Evolutionary conservation across 352 stramenopile species (phyloP).

Genomic region (Albugo candida): DNA sequence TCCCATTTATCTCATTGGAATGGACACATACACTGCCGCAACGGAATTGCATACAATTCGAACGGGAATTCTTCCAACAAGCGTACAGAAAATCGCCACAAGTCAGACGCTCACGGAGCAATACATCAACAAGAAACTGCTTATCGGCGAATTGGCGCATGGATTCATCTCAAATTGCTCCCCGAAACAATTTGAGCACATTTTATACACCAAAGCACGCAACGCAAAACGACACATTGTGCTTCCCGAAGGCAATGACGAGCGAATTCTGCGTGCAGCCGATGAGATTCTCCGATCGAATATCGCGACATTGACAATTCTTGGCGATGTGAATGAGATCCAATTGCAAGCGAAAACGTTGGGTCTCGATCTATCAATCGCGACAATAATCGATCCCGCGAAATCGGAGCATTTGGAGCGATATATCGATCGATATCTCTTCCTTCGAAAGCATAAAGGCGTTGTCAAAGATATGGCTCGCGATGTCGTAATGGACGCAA

Average conservation of each 20-base stretch:
- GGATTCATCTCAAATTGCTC: conserved; percentile 39
- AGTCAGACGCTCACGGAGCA: conserved; percentile 43
- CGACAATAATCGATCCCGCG: conserved; percentile 36
- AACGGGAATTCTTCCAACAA: conserved; percentile 49
- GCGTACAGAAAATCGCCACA: conserved; percentile 42
- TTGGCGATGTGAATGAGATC: conserved; percentile 59
- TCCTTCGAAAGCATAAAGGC: conserved; percentile 75
- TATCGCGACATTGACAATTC: conserved; percentile 52
- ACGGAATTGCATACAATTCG: conserved; percentile 34
- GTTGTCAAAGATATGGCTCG: conserved; percentile 30
- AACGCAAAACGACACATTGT: conserved; percentile 60
- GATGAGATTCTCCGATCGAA: conserved; percentile 45
- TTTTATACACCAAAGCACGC: conserved; percentile 60
- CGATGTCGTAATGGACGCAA: conserved; percentile 44
- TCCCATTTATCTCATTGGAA: conserved; percentile 44
- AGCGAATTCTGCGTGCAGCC: conserved; percentile 57
- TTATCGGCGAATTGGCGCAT: conserved; percentile 44
- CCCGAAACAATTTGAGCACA: conserved; percentile 75
- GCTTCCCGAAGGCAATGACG: conserved; percentile 64
- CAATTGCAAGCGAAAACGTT: conserved; percentile 34
- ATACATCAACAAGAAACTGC: conserved; percentile 36
- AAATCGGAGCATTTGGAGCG: conserved; percentile 23
- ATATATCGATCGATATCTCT: conserved; percentile 38
- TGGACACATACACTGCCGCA: conserved; percentile 42
- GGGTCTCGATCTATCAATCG: conserved; percentile 33